phyloP scores from a whole-genome alignment of 2,329 filamentous ascomycete genomes.

The Stagonosporopsis chrysanthemi region DNA sequence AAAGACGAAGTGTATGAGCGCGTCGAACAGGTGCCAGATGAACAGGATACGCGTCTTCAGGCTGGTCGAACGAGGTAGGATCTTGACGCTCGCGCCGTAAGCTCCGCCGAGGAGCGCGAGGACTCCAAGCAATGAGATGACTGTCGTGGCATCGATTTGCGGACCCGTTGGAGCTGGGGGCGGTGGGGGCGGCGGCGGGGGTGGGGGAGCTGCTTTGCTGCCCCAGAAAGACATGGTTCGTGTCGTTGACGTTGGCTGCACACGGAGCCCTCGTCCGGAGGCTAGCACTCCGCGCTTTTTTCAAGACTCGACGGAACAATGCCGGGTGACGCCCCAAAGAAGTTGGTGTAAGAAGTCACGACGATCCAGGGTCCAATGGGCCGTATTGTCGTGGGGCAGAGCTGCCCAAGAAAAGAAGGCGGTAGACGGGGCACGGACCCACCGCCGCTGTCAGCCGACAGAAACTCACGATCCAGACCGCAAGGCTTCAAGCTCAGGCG shows the following conservation, averaged over 20 bases:
- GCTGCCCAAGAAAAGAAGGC: constrained; percentile 32
- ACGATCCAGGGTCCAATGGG: constrained; percentile 34
- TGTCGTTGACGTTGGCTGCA: constrained; percentile 6
- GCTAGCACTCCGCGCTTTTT: constrained; percentile 4
- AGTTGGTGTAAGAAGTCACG: constrained; percentile 20
- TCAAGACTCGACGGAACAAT: constrained; percentile 3
- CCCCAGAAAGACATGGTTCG: constrained; percentile 34
- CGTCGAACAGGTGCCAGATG: constrained; percentile 94
- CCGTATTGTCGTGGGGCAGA: constrained; percentile 20
- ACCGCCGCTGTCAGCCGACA: constrained; percentile 24
- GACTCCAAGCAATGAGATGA: constrained; percentile 62
- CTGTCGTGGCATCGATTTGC: constrained; percentile 58
- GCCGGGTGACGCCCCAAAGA: constrained; percentile 12
- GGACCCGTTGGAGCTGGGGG: constrained; percentile 60
- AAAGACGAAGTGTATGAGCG: constrained; percentile 87
- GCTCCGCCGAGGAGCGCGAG: constrained; percentile 63
- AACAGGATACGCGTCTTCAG: constrained; percentile 77
- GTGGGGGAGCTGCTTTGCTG: constrained; percentile 52
- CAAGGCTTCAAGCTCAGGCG: constrained; percentile 29
- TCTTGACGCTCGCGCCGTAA: constrained; percentile 56
- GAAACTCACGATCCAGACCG: constrained; percentile 40
- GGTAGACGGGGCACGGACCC: constrained; percentile 29
- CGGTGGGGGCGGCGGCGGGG: constrained; percentile 64
- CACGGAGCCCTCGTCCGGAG: constrained; percentile 11
- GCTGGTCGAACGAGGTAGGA: constrained; percentile 63